A percentile compares a stretch with the other conserved stretches of the same genome.
Conservation (phyloP, 1,284 basidiomycete species). For the Cryptococcus neoformans region DNA sequence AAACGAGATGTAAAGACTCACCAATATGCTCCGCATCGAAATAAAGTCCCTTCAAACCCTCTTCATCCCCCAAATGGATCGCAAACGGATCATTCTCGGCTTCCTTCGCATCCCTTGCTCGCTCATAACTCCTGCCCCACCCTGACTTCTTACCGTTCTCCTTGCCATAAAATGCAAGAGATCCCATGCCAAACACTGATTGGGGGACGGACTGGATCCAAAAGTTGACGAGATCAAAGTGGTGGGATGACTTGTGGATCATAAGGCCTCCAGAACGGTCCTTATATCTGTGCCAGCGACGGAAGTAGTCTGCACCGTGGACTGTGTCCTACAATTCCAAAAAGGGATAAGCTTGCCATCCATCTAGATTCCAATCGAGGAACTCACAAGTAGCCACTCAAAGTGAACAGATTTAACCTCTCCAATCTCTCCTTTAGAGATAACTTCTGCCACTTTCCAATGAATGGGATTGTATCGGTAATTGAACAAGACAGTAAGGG, state of each 20-base stretch:
- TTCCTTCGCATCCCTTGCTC: slow-evolving; percentile 51
- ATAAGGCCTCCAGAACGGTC: slow-evolving; percentile 55
- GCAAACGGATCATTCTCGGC: slow-evolving; percentile 57
- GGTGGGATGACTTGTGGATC: slow-evolving; percentile 59
- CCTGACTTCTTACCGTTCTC: slow-evolving; percentile 55
- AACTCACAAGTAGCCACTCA: slow-evolving; percentile 54
- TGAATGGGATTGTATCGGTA: slow-evolving; percentile 58
- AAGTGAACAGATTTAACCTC: slow-evolving; percentile 58
- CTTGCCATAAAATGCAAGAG: slow-evolving; percentile 55
- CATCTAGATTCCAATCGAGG: background rate
- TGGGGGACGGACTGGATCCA: slow-evolving; percentile 57
- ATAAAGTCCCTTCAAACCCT: slow-evolving; percentile 54
- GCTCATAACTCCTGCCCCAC: slow-evolving; percentile 55
- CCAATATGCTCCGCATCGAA: slow-evolving; percentile 51
- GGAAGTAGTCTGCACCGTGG: slow-evolving; percentile 59
- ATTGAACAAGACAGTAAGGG: slow-evolving; percentile 48
- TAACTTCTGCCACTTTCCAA: slow-evolving; percentile 56
- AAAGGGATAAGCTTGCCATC: background rate
- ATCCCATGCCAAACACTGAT: slow-evolving; percentile 56
- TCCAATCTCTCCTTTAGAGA: slow-evolving; percentile 56
- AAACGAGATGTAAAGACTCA: slow-evolving; percentile 38
- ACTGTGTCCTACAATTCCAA: slow-evolving; percentile 44
- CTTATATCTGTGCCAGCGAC: slow-evolving; percentile 58
- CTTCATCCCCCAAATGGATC: slow-evolving; percentile 55
- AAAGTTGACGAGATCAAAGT: slow-evolving; percentile 55